Conservation (phyloP, 1,284 basidiomycete species). For the Cystobasidium pallidum region DNA sequence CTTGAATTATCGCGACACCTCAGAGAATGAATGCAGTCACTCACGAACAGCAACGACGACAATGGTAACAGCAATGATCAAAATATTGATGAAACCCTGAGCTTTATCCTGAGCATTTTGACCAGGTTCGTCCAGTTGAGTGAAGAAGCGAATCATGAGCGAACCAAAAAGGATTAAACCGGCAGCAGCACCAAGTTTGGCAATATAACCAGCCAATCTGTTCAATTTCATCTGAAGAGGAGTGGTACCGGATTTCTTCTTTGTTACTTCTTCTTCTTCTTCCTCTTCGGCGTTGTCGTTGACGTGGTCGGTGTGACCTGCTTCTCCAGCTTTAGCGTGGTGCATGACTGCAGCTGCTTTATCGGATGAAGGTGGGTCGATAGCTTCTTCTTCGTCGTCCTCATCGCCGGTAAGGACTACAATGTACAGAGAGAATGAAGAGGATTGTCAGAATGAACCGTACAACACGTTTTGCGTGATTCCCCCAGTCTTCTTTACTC, state of each 20-base stretch:
- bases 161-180: conserved; percentile 80
- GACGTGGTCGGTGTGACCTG: neutral
- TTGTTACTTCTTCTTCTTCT: conserved; percentile 17
- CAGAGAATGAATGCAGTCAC: conserved; percentile 49
- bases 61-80: conserved; percentile 92
- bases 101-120: conserved; percentile 76
- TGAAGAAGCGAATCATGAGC: conserved; percentile 93
- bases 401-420: conserved; percentile 28
- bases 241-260: conserved; percentile 66
- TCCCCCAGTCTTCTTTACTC: no score
- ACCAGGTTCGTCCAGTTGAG: conserved; percentile 72
- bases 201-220: conserved; percentile 86
- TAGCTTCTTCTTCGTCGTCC: conserved; percentile 27
- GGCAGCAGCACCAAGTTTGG: conserved; percentile 80
- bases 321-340: conserved; percentile 24
- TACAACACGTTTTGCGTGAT: no score
- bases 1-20: no score
- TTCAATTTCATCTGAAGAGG: conserved; percentile 95
- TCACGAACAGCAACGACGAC: conserved; percentile 97
- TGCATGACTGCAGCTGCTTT: conserved; percentile 12
- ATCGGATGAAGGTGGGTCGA: conserved; percentile 8
- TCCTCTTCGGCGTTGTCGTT: conserved; percentile 22
- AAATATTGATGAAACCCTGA: conserved; percentile 86
- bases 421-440: neutral
- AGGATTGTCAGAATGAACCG: neutral